Conservation (phyloP, 768 basidiomycete genomes). For the Lyophyllum decastes region DNA sequence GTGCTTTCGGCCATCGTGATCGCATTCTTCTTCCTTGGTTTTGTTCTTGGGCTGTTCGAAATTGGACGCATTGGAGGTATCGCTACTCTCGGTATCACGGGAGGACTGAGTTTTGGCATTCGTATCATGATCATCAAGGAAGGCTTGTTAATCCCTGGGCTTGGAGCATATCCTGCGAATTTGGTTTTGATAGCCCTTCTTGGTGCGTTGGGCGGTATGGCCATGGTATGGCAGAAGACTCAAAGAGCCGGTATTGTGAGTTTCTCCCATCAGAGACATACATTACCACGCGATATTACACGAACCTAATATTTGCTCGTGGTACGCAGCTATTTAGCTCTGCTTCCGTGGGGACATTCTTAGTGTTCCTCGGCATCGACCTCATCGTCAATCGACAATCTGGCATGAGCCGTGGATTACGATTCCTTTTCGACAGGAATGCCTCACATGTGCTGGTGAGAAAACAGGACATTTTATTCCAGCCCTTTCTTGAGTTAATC, state of each 20-base stretch:
- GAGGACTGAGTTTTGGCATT: slow-evolving; percentile 59
- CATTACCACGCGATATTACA: neutral
- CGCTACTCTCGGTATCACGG: slow-evolving; percentile 45
- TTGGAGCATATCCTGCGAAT: slow-evolving; percentile 38
- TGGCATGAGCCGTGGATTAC: slow-evolving; percentile 65
- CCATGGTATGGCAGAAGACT: slow-evolving; percentile 37
- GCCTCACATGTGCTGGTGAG: slow-evolving; percentile 54
- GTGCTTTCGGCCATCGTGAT: slow-evolving; percentile 51
- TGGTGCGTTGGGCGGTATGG: slow-evolving; percentile 41
- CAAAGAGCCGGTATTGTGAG: slow-evolving; percentile 56
- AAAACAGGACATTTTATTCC: slow-evolving; percentile 1
- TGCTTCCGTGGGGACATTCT: slow-evolving; percentile 63
- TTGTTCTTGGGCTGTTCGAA: slow-evolving; percentile 54
- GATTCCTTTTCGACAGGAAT: slow-evolving; percentile 66
- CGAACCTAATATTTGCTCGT: neutral
- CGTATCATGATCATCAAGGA: slow-evolving; percentile 52
- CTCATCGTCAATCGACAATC: slow-evolving; percentile 55
- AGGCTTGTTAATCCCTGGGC: slow-evolving; percentile 45
- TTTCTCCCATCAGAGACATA: neutral
- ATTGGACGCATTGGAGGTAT: slow-evolving; percentile 50
- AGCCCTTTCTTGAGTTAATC: neutral
- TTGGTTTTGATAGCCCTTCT: slow-evolving; percentile 54
- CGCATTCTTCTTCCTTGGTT: slow-evolving; percentile 50
- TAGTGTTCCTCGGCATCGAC: slow-evolving; percentile 57
- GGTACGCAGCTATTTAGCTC: slow-evolving; percentile 43